Base-by-base conservation (phyloP, 1,139 yeast genomes). In the Taphrina pruni region DNA sequence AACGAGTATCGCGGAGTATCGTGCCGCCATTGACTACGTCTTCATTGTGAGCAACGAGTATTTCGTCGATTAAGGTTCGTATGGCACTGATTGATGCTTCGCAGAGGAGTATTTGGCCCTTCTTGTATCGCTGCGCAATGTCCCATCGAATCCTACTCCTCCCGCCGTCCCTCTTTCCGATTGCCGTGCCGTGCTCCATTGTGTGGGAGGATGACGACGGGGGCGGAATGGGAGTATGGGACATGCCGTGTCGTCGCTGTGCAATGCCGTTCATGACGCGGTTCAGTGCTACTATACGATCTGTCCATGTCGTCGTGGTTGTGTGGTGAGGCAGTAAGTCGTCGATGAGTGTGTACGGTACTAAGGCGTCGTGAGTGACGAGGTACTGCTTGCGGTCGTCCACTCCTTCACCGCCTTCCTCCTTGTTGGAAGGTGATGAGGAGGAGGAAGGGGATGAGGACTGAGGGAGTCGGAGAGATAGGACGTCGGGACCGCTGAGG, bases 401-500 rank as follows among this genome's bases (percentile, higher is more conserved):
- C 14, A 9, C 43, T 26, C 4, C 4, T 4, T 26, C 32, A 4
- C 32, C 32, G 32, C 32, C 32, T 26, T 26, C 32, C 32, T 26
- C 32, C 32, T 26, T 26, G 32, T 26, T 26, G 32, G 1, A 26
- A 4, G 32, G 4, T 2, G 32, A 4, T 4, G 4, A 26, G 32
- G 32, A 26, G 32, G 32, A 26, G 2, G 32, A 2, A 26, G 32
- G 4, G 32, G 32, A 26, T 26, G 32, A 26, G 32, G 43, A 3
- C 43, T 6, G 36, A 26, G 56, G 56, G 14, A 51, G 39, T 9
- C 17, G n/a, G 12, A 56, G 60, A 1, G 50, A 11, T 4, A 56
- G 17, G 35, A 41, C 54, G 7, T 46, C 45, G 32, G 41, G 41
- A 21, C 48, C 65, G 21, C 58, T n/a, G 45, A 60, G 58, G 65